phyloP scores from a whole-genome alignment of 768 basidiomycete genomes.

The Russula foetens region DNA sequence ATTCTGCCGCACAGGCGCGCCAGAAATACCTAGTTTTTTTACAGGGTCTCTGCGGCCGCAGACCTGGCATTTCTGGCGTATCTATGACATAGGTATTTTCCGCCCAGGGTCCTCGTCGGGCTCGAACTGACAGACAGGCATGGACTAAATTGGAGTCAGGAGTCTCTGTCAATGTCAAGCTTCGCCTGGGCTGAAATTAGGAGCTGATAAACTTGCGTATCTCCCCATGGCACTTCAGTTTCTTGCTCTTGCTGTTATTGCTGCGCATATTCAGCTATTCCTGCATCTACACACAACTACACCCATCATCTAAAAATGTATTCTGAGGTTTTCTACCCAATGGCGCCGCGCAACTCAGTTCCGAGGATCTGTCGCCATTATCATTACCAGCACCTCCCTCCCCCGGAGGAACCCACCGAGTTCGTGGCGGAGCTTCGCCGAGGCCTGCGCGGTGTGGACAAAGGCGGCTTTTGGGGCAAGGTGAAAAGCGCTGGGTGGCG shows the following conservation, averaged over 20 bases:
- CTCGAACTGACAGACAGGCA: too few relatives aligned
- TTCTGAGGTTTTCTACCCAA: background rate
- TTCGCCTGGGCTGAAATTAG: background rate
- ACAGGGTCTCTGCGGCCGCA: too few relatives aligned
- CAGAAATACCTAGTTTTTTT: too few relatives aligned
- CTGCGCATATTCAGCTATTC: background rate
- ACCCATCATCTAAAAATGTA: background rate
- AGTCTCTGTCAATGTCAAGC: background rate
- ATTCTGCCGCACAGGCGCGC: too few relatives aligned
- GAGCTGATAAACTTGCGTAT: background rate
- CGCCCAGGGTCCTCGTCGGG: too few relatives aligned
- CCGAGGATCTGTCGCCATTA: background rate
- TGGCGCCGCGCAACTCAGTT: background rate
- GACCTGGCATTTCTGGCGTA: too few relatives aligned
- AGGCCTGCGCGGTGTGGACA: background rate
- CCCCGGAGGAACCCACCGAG: background rate
- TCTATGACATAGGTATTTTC: too few relatives aligned
- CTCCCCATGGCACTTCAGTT: background rate
- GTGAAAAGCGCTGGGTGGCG: slow-evolving; percentile 5
- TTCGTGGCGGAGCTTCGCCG: background rate
- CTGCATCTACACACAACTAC: background rate
- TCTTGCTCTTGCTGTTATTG: background rate
- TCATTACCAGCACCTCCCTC: background rate
- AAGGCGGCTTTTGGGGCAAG: background rate
- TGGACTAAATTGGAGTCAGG: background rate